These are phyloP conservation scores for Aspergillus sp. DNA, from an alignment of 2,329 filamentous ascomycete species.

Conservation along the genomic window DNA sequence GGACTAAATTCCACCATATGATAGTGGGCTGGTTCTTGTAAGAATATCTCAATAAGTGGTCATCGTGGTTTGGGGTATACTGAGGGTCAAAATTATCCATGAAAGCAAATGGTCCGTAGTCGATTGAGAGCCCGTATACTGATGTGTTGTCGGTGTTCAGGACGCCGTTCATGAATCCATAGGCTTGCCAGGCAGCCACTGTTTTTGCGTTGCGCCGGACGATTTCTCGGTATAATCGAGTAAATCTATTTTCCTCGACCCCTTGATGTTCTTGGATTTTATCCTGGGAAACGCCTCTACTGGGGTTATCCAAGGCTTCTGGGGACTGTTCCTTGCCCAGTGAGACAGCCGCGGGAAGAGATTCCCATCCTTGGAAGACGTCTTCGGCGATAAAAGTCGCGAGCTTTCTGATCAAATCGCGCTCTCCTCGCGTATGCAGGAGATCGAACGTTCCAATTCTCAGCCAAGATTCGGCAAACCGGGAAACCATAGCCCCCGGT, in stretches of 20 bases:
- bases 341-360: conserved; percentile 55
- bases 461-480: conserved; percentile 87
- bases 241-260: conserved; percentile 74
- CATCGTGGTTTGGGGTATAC: conserved; percentile 97
- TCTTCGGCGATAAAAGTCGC: conserved; percentile 80
- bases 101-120: conserved; percentile 96
- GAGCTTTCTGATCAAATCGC: conserved; percentile 62
- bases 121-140: conserved; percentile 76
- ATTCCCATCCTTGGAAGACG: conserved; percentile 80
- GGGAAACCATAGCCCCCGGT: conserved; percentile 82
- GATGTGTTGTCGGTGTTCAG: conserved; percentile 98
- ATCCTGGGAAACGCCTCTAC: conserved; percentile 48
- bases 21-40: conserved; percentile 93
- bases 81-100: conserved; percentile 91
- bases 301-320: conserved; percentile 36
- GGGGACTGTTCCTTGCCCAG: conserved; percentile 33
- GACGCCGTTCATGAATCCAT: conserved; percentile 98
- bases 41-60: conserved; percentile 74
- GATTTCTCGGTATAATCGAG: conserved; percentile 79
- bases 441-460: conserved; percentile 94
- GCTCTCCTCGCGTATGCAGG: conserved; percentile 71
- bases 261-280: conserved; percentile 59
- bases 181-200: conserved; percentile 91
- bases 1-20: conserved; percentile 97
- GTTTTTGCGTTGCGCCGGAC: conserved; percentile 75